Evolutionary conservation across 2,329 filamentous ascomycete genomes (phyloP), one percentile per base, ranked within the genome.

Genomic region (Pseudovirgaria hyperparasitica): DNA sequence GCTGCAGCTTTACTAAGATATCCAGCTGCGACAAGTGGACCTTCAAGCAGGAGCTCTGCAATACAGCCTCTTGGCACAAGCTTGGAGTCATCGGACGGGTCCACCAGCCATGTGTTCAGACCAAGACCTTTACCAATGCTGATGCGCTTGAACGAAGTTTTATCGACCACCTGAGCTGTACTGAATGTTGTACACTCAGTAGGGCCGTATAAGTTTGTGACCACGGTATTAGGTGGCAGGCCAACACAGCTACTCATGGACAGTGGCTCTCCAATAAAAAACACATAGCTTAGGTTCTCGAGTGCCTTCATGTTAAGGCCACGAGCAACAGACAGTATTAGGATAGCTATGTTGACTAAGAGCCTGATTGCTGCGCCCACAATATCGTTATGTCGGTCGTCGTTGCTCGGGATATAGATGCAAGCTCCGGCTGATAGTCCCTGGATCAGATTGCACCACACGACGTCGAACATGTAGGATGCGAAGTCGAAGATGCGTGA

Each of bases 401-500:
- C 52, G 12, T 69, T 64, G 1, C 64, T 66, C 0, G 65, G 63
- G 5, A 69, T 62, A n/a, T n/a, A n/a, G n/a, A n/a, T n/a, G n/a
- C n/a, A n/a, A n/a, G n/a, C 19, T 9, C n/a, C 9, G 19, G 9
- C 19, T 9, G n/a, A n/a, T n/a, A n/a, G n/a, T n/a, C n/a, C n/a
- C n/a, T n/a, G n/a, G n/a, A n/a, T n/a, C n/a, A n/a, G n/a, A n/a
- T n/a, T n/a, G n/a, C n/a, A n/a, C n/a, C n/a, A n/a, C n/a, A n/a
- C n/a, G n/a, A n/a, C n/a, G n/a, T n/a, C n/a, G n/a, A n/a, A n/a
- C n/a, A n/a, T n/a, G n/a, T n/a, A n/a, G n/a, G n/a, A n/a, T n/a
- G n/a, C n/a, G n/a, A n/a, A n/a, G n/a, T n/a, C n/a, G n/a, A n/a
- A n/a, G n/a, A n/a, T n/a, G n/a, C n/a, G n/a, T n/a, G n/a, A n/a